Evolutionary conservation across 2,329 filamentous ascomycete genomes (phyloP), one percentile per base, ranked within the genome.

Genomic region (Fusarium euwallaceae): DNA sequence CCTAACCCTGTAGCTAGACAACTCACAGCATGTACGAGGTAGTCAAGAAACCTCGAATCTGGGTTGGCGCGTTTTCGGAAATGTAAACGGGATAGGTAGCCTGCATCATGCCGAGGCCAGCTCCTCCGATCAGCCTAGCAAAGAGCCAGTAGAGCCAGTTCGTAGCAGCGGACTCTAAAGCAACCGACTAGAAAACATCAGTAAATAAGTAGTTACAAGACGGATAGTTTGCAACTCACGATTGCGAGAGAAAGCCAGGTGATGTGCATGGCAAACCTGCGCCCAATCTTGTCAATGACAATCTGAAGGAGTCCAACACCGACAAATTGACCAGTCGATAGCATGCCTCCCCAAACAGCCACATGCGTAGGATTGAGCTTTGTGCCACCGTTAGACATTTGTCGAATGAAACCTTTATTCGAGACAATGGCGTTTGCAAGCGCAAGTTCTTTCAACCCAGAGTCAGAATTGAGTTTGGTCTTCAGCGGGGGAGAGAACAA

Each of bases 301-400:
- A 98, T 97, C 1, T 94, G 92, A 22, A 95, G 95, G 81, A 97
- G 97, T 94, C 95, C 97, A n/a, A 97, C 94, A 51, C 88, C 86
- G 72, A 97, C 94, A 3, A 90, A 90, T 78, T 88, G 87, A 71
- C 90, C 87, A 1, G 94, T 94, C 63, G 93, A 94, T 65, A 92
- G 93, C 45, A 97, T 90, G 29, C 92, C 90, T 70, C 90, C 91
- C 3, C 89, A 89, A 48, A 86, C 84, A 56, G 83, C 86, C 7
- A 89, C 82, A 76, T 93, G 88, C 1, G 94, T 84, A 11, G 84
- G 87, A 1, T 90, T 88, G 16, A 88, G 84, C 24, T 86, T 83
- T 1, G 92, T 89, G 8, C 91, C 85, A 1, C 93, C 92, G 1
- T 94, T 94, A 72, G 89, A 93, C 75, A 97, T 90, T 78, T 92